These are phyloP conservation scores for Amphirosellinia nigrospora DNA, from an alignment of 495 filamentous ascomycete species.

Conservation along the genomic window DNA sequence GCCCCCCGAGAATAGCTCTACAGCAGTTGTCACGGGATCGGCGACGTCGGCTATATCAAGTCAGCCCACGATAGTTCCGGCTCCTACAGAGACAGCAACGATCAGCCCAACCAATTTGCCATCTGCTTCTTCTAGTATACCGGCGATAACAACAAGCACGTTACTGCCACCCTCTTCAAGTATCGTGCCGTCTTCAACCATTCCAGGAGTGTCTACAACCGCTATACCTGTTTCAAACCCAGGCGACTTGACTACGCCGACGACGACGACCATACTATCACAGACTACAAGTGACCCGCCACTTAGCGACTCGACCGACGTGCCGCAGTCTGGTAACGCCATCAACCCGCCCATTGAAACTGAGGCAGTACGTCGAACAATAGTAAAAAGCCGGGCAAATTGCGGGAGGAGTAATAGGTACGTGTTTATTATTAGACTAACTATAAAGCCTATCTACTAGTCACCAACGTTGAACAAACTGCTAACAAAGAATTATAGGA, in stretches of 20 bases:
- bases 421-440: neutral
- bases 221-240: neutral
- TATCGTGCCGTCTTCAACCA: neutral
- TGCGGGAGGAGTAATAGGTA: conserved; percentile 12
- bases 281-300: neutral
- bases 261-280: neutral
- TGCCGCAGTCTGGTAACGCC: neutral
- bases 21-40: neutral
- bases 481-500: neutral
- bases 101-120: neutral
- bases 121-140: neutral
- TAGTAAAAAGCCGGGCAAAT: conserved; percentile 6
- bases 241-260: neutral
- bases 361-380: neutral
- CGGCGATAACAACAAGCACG: neutral
- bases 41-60: neutral
- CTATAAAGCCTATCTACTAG: neutral
- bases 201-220: neutral
- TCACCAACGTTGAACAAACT: neutral
- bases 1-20: neutral
- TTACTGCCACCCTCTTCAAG: neutral
- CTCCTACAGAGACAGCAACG: conserved; percentile 5
- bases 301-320: neutral
- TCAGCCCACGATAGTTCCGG: neutral
- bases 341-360: neutral